Conservation (phyloP, 2,329 filamentous ascomycete species). For the Ustulina deusta region DNA sequence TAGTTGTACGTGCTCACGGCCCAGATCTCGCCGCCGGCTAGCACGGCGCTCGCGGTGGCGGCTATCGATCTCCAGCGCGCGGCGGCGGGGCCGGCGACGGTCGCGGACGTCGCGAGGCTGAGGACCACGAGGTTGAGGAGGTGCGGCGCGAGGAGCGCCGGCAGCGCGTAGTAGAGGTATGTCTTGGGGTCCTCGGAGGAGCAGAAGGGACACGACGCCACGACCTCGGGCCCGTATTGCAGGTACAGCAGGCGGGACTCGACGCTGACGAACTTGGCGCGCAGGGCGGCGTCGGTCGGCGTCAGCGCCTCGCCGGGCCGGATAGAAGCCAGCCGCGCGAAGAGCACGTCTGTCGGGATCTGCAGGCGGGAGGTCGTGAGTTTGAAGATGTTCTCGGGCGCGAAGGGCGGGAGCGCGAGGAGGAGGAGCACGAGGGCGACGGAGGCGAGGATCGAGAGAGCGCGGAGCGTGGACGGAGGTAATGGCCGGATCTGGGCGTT, state of each 20-base stretch:
- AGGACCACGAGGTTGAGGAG: conserved; percentile 79
- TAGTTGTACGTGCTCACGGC: conserved; percentile 73
- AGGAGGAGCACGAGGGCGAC: conserved; percentile 65
- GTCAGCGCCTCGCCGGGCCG: conserved; percentile 65
- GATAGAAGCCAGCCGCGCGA: conserved; percentile 75
- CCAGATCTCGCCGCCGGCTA: conserved; percentile 75
- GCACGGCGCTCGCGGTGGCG: conserved; percentile 69
- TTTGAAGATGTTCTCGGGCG: conserved; percentile 84
- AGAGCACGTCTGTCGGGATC: conserved; percentile 86
- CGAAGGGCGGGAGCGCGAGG: conserved; percentile 72
- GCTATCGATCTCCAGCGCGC: conserved; percentile 77
- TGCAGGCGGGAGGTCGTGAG: conserved; percentile 84
- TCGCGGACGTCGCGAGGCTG: conserved; percentile 77
- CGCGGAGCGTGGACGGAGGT: conserved; percentile 64
- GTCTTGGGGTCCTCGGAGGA: conserved; percentile 72
- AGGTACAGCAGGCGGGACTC: conserved; percentile 85
- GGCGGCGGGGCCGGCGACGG: conserved; percentile 66
- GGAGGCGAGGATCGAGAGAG: conserved; percentile 70
- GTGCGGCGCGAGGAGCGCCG: conserved; percentile 80
- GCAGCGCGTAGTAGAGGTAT: conserved; percentile 85
- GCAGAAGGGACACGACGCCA: conserved; percentile 87
- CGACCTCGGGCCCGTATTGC: conserved; percentile 79
- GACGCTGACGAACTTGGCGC: conserved; percentile 74
- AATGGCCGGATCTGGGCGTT: conserved; percentile 66
- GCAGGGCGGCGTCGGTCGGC: conserved; percentile 71